These are phyloP conservation scores for Stemphylium beticola DNA, from an alignment of 2,329 filamentous ascomycete genomes.

Conservation along the genomic window DNA sequence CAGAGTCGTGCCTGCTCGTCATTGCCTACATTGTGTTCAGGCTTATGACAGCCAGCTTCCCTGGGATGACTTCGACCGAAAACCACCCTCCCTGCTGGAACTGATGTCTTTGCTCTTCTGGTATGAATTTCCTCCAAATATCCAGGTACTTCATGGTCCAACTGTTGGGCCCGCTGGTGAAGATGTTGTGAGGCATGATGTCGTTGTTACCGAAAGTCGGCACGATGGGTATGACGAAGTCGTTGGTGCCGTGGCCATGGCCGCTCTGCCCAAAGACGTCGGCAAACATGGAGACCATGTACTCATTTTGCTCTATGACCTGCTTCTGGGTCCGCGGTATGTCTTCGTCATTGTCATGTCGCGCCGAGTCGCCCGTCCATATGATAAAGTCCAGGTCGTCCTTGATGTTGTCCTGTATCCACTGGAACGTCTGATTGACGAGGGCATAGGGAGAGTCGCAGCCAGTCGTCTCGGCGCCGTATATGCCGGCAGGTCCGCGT, in stretches of 20 bases:
- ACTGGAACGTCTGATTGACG: constrained; percentile 86
- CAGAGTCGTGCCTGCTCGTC: too few species aligned
- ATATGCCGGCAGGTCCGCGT: constrained; percentile 76
- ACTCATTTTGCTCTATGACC: constrained; percentile 78
- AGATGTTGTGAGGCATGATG: constrained; percentile 94
- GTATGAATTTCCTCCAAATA: constrained; percentile 87
- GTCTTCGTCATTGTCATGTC: constrained; percentile 85
- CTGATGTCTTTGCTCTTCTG: constrained; percentile 86
- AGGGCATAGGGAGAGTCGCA: constrained; percentile 86
- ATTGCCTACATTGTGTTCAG: constrained; percentile 77
- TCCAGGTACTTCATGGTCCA: constrained; percentile 80
- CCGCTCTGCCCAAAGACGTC: constrained; percentile 68
- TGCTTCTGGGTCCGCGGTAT: constrained; percentile 77
- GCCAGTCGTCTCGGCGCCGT: constrained; percentile 83
- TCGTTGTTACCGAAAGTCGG: constrained; percentile 97
- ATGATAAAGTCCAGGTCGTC: constrained; percentile 86
- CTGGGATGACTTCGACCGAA: constrained; percentile 87
- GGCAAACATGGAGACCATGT: constrained; percentile 76
- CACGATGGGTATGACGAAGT: constrained; percentile 77
- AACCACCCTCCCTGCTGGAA: constrained; percentile 97
- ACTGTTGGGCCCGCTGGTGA: constrained; percentile 81
- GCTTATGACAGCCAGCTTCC: constrained; percentile 86
- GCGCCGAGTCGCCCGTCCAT: constrained; percentile 90
- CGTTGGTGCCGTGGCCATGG: constrained; percentile 54
- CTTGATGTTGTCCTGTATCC: constrained; percentile 79